Evolutionary conservation across 176 grass and related monocot species (phyloP).

Genomic region (Carex myosuroides): DNA sequence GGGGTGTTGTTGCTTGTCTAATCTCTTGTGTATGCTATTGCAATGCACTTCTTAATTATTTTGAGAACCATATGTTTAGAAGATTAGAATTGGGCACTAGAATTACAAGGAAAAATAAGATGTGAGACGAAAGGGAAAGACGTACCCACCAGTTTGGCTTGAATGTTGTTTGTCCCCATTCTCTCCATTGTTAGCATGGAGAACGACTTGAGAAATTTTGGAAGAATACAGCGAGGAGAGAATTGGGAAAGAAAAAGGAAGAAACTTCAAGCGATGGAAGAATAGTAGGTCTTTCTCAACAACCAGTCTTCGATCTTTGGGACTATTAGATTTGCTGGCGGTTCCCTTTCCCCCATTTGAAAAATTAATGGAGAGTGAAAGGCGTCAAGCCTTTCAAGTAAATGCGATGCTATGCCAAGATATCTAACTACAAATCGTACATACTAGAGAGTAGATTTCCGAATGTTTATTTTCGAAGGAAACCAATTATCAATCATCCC

Average conservation of each 20-base stretch:
- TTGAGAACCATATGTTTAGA: background rate
- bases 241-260: background rate
- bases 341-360: background rate
- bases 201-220: background rate
- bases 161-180: conserved; percentile 37
- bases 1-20: background rate
- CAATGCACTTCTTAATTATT: background rate
- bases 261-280: conserved; percentile 7
- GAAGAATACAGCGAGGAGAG: background rate
- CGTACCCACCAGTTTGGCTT: conserved; percentile 89
- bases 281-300: conserved; percentile 6
- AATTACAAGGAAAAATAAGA: background rate
- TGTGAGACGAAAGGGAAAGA: conserved; percentile 8
- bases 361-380: background rate
- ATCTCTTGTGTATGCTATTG: background rate
- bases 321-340: background rate
- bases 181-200: background rate
- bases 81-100: background rate
- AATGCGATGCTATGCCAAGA: background rate
- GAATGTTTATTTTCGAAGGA: background rate
- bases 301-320: background rate
- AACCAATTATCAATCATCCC: too few relatives aligned
- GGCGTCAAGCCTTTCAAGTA: background rate
- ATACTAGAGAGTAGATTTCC: background rate
- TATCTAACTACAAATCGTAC: too few relatives aligned